Conservation (phyloP, 768 basidiomycete species). For the Clitopilus hobsonii region DNA sequence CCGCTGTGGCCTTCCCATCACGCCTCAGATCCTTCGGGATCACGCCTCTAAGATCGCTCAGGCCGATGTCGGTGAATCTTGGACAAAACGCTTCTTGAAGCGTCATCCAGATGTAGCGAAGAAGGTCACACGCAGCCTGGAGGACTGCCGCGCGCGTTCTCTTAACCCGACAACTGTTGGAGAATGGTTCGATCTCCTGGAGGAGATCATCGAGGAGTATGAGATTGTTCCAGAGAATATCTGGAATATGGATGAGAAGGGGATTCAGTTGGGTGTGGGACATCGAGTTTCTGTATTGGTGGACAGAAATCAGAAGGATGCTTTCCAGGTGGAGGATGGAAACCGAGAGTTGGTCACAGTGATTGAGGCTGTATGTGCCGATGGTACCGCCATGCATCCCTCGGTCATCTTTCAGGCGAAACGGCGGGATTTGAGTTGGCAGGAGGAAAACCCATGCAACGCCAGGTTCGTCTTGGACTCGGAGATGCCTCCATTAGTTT, state of each 20-base stretch:
- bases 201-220: no score
- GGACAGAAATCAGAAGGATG: slow-evolving; percentile 12
- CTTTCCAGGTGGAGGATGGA: slow-evolving; percentile 9
- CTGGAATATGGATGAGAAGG: no score
- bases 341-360: slow-evolving; percentile 36
- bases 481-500: background rate
- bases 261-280: no score
- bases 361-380: slow-evolving; percentile 39
- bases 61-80: slow-evolving; percentile 10
- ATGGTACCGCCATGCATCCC: slow-evolving; percentile 30
- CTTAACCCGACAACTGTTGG: slow-evolving; percentile 15
- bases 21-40: slow-evolving; percentile 6
- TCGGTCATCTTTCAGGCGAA: slow-evolving; percentile 33
- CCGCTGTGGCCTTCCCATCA: slow-evolving; percentile 13
- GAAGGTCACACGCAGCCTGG: slow-evolving; percentile 16
- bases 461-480: slow-evolving; percentile 18
- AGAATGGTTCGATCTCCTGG: slow-evolving; percentile 13
- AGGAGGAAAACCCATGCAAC: slow-evolving; percentile 19
- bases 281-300: slow-evolving; percentile 11
- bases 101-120: slow-evolving; percentile 19
- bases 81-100: slow-evolving; percentile 11
- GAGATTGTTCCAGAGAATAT: no score
- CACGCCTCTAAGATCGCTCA: slow-evolving; percentile 12
- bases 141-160: slow-evolving; percentile 15
- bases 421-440: slow-evolving; percentile 16